A percentile compares a stretch with the other conserved stretches of the same genome.
Conservation (phyloP, 2,329 filamentous ascomycete genomes). For the Exophiala lecanii-corni region DNA sequence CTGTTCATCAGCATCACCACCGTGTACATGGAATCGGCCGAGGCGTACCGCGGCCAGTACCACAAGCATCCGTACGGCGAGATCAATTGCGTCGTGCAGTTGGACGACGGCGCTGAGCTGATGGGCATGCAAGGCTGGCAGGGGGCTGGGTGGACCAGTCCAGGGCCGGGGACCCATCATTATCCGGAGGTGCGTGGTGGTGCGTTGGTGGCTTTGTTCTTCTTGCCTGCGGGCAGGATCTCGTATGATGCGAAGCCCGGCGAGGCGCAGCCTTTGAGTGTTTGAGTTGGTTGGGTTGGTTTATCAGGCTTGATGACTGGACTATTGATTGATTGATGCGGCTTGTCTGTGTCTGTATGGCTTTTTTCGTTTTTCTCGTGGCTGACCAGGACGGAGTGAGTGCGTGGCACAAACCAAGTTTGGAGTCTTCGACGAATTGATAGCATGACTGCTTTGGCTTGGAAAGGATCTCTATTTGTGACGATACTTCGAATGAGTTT, state of each 20-base stretch:
- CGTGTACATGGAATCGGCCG: constrained; percentile 52
- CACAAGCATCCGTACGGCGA: constrained; percentile 52
- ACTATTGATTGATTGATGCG: neutral
- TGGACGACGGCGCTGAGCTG: constrained; percentile 48
- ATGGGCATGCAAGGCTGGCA: constrained; percentile 55
- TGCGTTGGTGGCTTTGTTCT: constrained; percentile 51
- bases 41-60: constrained; percentile 51
- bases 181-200: constrained; percentile 51
- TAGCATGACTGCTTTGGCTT: too few species aligned
- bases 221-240: constrained; percentile 53
- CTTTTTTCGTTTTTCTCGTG: too few species aligned
- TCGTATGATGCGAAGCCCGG: constrained; percentile 22
- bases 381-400: too few species aligned
- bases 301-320: neutral
- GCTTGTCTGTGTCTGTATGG: too few species aligned
- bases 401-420: too few species aligned
- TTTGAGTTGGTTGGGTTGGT: neutral
- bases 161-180: constrained; percentile 53
- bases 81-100: constrained; percentile 52
- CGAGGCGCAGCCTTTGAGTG: constrained; percentile 16
- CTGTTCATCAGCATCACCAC: constrained; percentile 54
- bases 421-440: too few species aligned
- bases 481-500: too few species aligned
- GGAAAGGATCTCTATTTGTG: too few species aligned
- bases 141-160: constrained; percentile 53